A percentile compares a stretch with the other conserved stretches of the same genome.
phyloP scores from a whole-genome alignment of 345 rosid genomes.

The Populus alba region DNA sequence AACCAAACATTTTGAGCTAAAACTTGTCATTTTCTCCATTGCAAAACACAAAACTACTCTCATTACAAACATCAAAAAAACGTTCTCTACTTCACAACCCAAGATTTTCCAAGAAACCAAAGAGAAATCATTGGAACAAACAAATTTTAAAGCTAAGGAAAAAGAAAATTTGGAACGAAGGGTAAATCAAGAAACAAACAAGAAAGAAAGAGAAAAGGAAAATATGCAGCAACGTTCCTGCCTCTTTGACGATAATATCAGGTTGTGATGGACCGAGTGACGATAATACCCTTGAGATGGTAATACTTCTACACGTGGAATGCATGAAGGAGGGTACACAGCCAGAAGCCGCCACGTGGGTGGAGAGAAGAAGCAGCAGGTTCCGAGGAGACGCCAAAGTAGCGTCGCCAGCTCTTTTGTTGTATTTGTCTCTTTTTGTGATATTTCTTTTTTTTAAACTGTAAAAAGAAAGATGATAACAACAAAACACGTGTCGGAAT shows the following conservation, averaged over 20 bases:
- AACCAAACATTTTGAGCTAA: conserved; percentile 11
- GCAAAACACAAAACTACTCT: background rate
- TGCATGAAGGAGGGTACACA: conserved; percentile 16
- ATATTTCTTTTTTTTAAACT: background rate
- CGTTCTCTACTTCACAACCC: conserved; percentile 3
- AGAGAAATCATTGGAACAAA: background rate
- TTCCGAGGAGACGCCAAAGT: conserved; percentile 32
- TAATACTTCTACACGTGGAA: conserved; percentile 35
- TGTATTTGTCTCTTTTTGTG: conserved; percentile 1
- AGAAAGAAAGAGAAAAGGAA: too few relatives aligned
- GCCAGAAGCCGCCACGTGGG: conserved; percentile 20
- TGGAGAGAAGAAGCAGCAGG: conserved; percentile 18
- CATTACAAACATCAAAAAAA: background rate
- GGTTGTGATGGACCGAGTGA: background rate
- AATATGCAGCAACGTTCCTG: background rate
- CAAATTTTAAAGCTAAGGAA: background rate
- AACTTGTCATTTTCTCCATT: conserved; percentile 19
- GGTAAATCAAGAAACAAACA: background rate
- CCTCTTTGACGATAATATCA: background rate
- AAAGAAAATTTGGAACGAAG: background rate
- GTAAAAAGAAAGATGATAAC: background rate
- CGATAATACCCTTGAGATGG: background rate
- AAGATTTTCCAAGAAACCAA: background rate
- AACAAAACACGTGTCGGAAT: conserved; percentile 26
- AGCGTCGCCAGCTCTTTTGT: conserved; percentile 24